Percentiles rank a stretch among this genome's conserved stretches.
These are phyloP conservation scores for Termitomyces sp. DNA, from an alignment of 1,284 basidiomycete species.

Conservation along the genomic window DNA sequence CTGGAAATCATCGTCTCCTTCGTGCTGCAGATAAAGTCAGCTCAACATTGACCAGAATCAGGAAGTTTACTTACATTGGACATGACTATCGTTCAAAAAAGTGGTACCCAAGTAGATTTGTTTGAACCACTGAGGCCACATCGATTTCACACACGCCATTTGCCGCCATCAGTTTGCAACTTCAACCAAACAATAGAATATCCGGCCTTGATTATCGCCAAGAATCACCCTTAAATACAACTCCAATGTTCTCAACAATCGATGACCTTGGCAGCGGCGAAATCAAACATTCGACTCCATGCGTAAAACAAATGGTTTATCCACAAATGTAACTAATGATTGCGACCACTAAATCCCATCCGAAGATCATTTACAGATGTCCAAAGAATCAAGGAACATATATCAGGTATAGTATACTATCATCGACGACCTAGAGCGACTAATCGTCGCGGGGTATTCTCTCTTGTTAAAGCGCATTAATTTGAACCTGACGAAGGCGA, in stretches of 20 bases:
- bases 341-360: slow-evolving; percentile 15
- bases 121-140: slow-evolving; percentile 14
- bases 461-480: slow-evolving; percentile 6
- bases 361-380: slow-evolving; percentile 14
- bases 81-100: slow-evolving; percentile 2
- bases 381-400: slow-evolving; percentile 14
- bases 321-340: slow-evolving; percentile 11
- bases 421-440: neutral
- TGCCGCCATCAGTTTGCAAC: slow-evolving; percentile 26
- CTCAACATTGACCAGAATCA: neutral
- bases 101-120: neutral
- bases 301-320: slow-evolving; percentile 8
- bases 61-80: slow-evolving; percentile 19
- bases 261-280: neutral
- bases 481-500: slow-evolving; percentile 11
- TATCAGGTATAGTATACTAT: slow-evolving; percentile 12
- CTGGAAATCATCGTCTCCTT: slow-evolving; percentile 64
- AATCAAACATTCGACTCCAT: neutral
- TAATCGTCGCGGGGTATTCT: slow-evolving; percentile 3
- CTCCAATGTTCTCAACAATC: neutral
- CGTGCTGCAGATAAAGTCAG: slow-evolving; percentile 25
- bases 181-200: neutral
- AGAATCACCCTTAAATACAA: neutral
- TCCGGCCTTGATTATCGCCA: neutral
- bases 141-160: slow-evolving; percentile 45